Conservation (phyloP, 139 green algal genomes). For the Closterium sp. region DNA sequence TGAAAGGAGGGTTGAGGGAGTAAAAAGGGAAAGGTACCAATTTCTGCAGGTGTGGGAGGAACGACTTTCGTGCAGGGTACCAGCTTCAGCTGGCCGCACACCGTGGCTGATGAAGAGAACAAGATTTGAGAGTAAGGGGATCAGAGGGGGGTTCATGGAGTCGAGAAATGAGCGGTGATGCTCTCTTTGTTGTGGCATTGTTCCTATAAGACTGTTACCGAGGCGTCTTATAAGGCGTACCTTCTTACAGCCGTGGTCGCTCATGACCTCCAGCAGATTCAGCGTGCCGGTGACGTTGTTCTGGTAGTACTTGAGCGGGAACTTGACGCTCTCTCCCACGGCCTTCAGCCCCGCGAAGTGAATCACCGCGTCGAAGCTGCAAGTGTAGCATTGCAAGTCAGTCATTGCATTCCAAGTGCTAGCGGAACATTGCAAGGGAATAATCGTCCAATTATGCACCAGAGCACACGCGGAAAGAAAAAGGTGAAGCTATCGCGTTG, state of each 20-base stretch:
- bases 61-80: constrained; percentile 87
- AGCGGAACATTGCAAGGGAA: not conserved
- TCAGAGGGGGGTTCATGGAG: too few species aligned
- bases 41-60: constrained; percentile 43
- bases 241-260: constrained; percentile 55
- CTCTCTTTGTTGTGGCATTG: not conserved
- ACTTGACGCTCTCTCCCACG: constrained; percentile 84
- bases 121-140: constrained; percentile 85
- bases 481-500: not conserved
- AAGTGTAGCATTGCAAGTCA: not conserved
- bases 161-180: too few species aligned
- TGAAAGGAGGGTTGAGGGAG: not conserved
- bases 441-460: not conserved
- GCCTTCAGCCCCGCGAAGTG: constrained; percentile 96
- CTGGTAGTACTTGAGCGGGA: constrained; percentile 93
- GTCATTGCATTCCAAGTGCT: not conserved
- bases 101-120: constrained; percentile 88
- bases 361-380: constrained; percentile 77
- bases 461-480: not conserved
- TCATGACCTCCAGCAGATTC: constrained; percentile 83
- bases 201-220: not conserved
- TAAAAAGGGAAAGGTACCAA: constrained; percentile 81
- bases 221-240: not conserved
- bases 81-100: constrained; percentile 90
- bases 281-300: constrained; percentile 94